Conservation (phyloP, 2,329 filamentous ascomycete genomes). For the Paecilomyces niveus region DNA sequence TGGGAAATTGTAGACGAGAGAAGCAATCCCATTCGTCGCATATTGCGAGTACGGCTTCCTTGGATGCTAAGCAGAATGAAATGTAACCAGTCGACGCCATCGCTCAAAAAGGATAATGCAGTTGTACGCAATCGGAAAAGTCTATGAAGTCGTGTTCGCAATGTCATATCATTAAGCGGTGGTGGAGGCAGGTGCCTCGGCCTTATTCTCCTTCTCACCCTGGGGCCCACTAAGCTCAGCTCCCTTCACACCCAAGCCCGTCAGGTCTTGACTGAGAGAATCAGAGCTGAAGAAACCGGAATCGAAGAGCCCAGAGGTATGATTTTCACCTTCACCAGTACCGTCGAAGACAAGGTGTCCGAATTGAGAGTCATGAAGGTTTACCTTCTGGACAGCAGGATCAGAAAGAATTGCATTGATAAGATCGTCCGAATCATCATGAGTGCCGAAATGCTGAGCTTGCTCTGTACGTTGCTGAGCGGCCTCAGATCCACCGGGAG, state of each 20-base stretch:
- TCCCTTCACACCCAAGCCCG: constrained; percentile 15
- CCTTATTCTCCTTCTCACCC: neutral
- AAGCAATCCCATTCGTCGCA: neutral
- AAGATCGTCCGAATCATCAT: constrained; percentile 21
- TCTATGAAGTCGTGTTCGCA: neutral
- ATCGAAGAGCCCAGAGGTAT: constrained; percentile 22
- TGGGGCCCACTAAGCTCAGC: neutral
- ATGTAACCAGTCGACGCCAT: constrained; percentile 9
- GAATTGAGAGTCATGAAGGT: constrained; percentile 17
- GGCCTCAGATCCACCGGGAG: constrained; percentile 20
- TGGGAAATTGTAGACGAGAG: neutral
- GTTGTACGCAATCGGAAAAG: neutral
- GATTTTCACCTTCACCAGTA: constrained; percentile 3
- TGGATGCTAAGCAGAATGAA: neutral
- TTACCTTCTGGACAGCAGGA: constrained; percentile 21
- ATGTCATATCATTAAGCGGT: neutral
- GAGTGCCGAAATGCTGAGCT: constrained; percentile 4
- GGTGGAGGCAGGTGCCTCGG: neutral
- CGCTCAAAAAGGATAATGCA: constrained; percentile 9
- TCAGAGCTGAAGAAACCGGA: constrained; percentile 31
- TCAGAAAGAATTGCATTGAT: constrained; percentile 31
- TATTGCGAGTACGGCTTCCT: neutral
- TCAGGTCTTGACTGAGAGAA: constrained; percentile 18
- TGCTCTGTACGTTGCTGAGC: constrained; percentile 3
- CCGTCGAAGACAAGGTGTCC: constrained; percentile 23